Conservation (phyloP, 176 grass and related monocot species). For the Typha latifolia region DNA sequence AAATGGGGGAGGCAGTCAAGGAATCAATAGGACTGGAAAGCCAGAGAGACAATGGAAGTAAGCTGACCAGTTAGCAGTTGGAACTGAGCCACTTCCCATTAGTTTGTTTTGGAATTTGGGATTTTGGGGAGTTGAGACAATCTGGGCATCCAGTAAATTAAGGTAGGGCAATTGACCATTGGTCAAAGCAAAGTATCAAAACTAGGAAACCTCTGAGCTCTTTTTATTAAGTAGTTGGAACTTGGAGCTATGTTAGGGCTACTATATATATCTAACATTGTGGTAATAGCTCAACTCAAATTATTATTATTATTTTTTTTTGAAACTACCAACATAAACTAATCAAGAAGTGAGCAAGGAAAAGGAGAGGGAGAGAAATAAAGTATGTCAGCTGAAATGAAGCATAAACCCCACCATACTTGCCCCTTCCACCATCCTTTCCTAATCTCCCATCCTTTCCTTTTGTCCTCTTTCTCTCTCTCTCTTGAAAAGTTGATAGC, state of each 20-base stretch:
- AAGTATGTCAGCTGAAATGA: slow-evolving; percentile 39
- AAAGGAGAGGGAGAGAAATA: background rate
- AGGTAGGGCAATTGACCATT: background rate
- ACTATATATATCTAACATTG: background rate
- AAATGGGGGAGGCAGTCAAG: too few species aligned
- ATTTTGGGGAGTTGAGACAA: background rate
- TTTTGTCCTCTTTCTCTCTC: slow-evolving; percentile 32
- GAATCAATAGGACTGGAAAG: too few species aligned
- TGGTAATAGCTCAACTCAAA: too few species aligned
- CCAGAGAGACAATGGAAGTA: too few species aligned
- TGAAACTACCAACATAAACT: background rate
- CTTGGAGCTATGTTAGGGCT: background rate
- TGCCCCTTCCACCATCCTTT: slow-evolving; percentile 5
- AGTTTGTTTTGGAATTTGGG: background rate
- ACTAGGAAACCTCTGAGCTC: background rate
- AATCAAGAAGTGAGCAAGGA: background rate
- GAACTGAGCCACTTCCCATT: background rate
- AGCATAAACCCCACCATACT: slow-evolving; percentile 32
- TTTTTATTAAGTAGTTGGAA: background rate
- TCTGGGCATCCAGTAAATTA: slow-evolving; percentile 2
- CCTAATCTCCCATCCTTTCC: slow-evolving; percentile 16
- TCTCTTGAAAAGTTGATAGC: slow-evolving; percentile 32
- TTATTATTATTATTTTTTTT: too few species aligned
- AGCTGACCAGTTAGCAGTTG: background rate
- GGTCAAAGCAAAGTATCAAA: background rate